A percentile compares a stretch with the other conserved stretches of the same genome.
These are phyloP conservation scores for Blastocystis sp. DNA, from an alignment of 352 stramenopile genomes.

Conservation along the genomic window DNA sequence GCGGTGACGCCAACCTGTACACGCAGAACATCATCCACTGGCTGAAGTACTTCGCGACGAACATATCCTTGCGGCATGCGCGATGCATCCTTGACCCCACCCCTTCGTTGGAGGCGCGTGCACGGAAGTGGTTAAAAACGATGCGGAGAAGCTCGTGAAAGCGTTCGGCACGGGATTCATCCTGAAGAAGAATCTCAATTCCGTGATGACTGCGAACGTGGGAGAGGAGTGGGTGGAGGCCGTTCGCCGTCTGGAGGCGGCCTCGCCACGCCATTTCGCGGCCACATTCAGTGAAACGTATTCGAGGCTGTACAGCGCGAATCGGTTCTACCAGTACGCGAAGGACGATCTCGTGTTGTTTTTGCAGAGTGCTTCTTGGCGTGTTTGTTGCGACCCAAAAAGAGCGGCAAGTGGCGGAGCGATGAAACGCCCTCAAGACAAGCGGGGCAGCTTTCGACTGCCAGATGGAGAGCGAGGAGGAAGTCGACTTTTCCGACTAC, in stretches of 20 bases:
- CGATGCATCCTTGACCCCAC: conserved; percentile 4
- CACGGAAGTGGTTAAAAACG: background rate
- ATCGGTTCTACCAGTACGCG: background rate
- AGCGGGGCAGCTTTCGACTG: background rate
- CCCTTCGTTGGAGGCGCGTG: conserved; percentile 2
- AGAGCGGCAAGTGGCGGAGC: background rate
- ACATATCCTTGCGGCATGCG: conserved; percentile 40
- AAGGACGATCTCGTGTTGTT: background rate
- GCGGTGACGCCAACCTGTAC: background rate
- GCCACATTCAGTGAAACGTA: conserved; percentile 33
- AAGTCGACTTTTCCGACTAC: conserved; percentile 55
- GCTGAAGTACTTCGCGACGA: conserved; percentile 23
- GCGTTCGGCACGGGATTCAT: conserved; percentile 59
- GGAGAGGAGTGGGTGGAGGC: conserved; percentile 18
- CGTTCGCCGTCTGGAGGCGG: background rate
- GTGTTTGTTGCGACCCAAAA: conserved; percentile 22
- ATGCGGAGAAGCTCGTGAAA: conserved; percentile 11
- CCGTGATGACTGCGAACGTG: conserved; percentile 2
- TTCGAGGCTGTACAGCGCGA: background rate
- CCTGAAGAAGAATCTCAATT: conserved; percentile 62
- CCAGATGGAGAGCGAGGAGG: conserved; percentile 47
- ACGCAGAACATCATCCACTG: conserved; percentile 64
- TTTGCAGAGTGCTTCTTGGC: background rate
- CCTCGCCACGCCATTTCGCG: conserved; percentile 7
- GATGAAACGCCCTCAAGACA: background rate